Percentiles rank a stretch among this genome's conserved stretches.
Conservation (phyloP, 257 asterid genomes). For the Cynanchum wilfordii region DNA sequence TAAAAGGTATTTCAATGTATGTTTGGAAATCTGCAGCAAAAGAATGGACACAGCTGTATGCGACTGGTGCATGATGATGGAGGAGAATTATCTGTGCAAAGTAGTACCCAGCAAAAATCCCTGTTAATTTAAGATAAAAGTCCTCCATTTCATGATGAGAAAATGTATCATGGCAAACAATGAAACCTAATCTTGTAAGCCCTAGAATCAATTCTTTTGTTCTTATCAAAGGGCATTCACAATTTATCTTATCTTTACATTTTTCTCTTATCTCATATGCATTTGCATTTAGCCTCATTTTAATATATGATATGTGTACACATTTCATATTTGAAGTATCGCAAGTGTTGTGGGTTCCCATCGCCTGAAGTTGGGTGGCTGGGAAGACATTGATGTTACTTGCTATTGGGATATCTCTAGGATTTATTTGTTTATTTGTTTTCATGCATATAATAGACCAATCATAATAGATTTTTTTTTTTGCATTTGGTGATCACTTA, state of each 20-base stretch:
- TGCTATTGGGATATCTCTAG: not conserved
- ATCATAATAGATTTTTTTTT: no score
- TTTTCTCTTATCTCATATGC: not conserved
- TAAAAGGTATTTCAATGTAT: not conserved
- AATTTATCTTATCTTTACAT: not conserved
- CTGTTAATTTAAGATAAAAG: not conserved
- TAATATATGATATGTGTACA: not conserved
- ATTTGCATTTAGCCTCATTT: not conserved
- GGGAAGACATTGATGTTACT: not conserved
- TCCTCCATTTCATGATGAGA: not conserved
- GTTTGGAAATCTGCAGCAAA: constrained; percentile 24
- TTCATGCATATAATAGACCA: no score
- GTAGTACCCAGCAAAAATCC: not conserved
- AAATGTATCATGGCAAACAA: not conserved
- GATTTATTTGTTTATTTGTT: no score
- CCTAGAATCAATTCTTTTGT: not conserved
- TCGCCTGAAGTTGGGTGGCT: not conserved
- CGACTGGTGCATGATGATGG: constrained; percentile 36
- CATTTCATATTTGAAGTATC: not conserved
- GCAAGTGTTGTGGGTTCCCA: not conserved
- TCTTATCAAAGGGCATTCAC: not conserved
- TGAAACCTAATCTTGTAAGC: constrained; percentile 3
- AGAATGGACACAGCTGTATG: constrained; percentile 36
- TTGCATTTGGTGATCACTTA: no score
- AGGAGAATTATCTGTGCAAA: not conserved